Evolutionary conservation across 768 basidiomycete species (phyloP).

Genomic region (Mycena vitilis): DNA sequence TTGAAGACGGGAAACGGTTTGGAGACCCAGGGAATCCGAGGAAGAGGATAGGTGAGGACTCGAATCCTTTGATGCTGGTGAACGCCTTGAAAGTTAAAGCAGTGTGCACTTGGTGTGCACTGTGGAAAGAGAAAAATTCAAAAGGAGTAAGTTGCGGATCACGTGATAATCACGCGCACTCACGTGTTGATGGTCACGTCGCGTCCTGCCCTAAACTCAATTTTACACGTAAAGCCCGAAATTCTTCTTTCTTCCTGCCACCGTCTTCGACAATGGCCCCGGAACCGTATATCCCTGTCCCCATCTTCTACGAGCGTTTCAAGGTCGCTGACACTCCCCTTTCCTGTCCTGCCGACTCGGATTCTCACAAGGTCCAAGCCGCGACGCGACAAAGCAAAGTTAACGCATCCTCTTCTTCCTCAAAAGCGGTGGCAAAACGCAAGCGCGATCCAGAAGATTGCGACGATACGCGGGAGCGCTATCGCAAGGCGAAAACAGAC

Average conservation of each 20-base stretch:
- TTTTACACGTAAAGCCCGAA: neutral
- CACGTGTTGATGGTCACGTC: neutral
- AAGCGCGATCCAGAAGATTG: slow-evolving; percentile 13
- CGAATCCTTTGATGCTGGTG: too few species aligned
- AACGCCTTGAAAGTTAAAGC: too few species aligned
- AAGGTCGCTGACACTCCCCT: neutral
- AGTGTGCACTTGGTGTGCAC: too few species aligned
- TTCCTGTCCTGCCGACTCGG: neutral
- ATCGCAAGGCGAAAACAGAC: slow-evolving; percentile 21
- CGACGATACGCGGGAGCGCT: slow-evolving; percentile 9
- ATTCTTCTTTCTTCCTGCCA: neutral
- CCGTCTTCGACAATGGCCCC: slow-evolving; percentile 19
- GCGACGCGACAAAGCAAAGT: slow-evolving; percentile 18
- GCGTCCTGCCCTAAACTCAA: slow-evolving; percentile 20
- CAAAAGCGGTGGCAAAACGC: slow-evolving; percentile 9
- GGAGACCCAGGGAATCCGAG: too few species aligned
- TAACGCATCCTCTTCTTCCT: neutral
- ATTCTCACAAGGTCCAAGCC: neutral
- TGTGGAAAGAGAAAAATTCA: too few species aligned
- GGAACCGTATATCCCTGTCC: neutral
- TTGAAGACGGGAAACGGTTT: too few species aligned
- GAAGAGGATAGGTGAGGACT: too few species aligned
- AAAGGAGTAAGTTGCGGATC: too few species aligned
- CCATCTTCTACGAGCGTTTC: slow-evolving; percentile 19
- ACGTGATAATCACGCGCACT: neutral